Percentiles rank a stretch among this genome's conserved stretches.
Conservation (phyloP, 2,329 filamentous ascomycete species). For the Cladosporium phlei region DNA sequence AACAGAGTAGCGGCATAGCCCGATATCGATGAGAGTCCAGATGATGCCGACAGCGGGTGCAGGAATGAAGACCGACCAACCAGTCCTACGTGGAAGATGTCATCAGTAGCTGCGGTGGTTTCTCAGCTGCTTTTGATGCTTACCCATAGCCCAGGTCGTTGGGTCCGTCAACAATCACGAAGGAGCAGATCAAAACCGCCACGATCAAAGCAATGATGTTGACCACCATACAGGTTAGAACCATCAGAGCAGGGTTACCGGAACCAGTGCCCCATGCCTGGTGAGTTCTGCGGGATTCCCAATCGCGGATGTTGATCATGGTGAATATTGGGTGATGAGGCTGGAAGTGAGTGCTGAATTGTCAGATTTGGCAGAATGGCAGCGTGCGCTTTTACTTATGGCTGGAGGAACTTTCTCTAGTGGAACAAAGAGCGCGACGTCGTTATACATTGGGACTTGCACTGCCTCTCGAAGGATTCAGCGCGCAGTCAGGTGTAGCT, state of each 20-base stretch:
- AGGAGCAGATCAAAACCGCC: background rate
- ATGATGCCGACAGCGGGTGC: background rate
- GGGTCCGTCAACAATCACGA: background rate
- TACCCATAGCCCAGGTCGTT: constrained; percentile 8
- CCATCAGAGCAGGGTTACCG: constrained; percentile 8
- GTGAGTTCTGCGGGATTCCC: constrained; percentile 8
- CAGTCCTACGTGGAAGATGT: background rate
- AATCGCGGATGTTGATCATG: constrained; percentile 9
- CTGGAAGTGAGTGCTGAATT: no score
- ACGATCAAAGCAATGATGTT: constrained; percentile 9
- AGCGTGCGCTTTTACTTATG: no score
- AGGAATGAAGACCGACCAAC: background rate
- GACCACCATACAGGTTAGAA: background rate
- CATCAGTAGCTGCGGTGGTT: background rate
- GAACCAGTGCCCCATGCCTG: constrained; percentile 10
- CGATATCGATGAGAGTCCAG: constrained; percentile 6
- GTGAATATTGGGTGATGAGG: background rate
- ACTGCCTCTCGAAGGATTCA: background rate
- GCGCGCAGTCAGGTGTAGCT: background rate
- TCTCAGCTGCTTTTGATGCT: background rate
- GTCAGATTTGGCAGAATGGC: no score
- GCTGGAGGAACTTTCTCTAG: no score
- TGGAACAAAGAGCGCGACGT: no score
- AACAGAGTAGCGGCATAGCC: constrained; percentile 1
- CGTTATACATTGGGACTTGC: background rate